phyloP scores from a whole-genome alignment of 2,329 filamentous ascomycete genomes.

The Alternaria brassicicola region DNA sequence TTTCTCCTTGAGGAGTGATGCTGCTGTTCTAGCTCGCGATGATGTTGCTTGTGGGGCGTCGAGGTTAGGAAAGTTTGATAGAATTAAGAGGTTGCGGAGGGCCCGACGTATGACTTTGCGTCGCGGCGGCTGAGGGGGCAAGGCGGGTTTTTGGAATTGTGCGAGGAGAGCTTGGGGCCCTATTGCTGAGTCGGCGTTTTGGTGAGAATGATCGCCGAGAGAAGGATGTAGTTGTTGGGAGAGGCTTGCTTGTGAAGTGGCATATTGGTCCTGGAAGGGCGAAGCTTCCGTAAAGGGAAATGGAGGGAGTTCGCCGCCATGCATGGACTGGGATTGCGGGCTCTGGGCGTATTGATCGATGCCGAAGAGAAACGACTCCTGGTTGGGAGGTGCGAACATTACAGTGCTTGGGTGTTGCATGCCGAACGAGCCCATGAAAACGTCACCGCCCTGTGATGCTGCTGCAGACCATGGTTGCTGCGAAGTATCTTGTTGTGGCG shows the following conservation, averaged over 20 bases:
- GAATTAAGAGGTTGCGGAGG: slow-evolving; percentile 63
- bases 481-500: slow-evolving; percentile 22
- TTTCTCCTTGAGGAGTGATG: slow-evolving; percentile 40
- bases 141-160: slow-evolving; percentile 29
- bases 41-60: slow-evolving; percentile 47
- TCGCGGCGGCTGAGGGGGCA: slow-evolving; percentile 30
- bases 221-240: slow-evolving; percentile 29
- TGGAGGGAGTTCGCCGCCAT: slow-evolving; percentile 26
- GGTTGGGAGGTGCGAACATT: slow-evolving; percentile 44
- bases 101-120: slow-evolving; percentile 56
- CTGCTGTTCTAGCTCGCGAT: slow-evolving; percentile 59
- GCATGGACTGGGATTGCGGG: slow-evolving; percentile 22
- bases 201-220: slow-evolving; percentile 39
- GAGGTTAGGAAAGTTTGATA: slow-evolving; percentile 53
- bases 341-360: slow-evolving; percentile 46
- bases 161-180: slow-evolving; percentile 29
- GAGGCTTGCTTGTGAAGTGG: slow-evolving; percentile 30
- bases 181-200: slow-evolving; percentile 17
- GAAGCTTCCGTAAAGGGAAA: slow-evolving; percentile 35
- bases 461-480: slow-evolving; percentile 29
- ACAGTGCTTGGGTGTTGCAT: slow-evolving; percentile 36
- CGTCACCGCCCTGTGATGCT: slow-evolving; percentile 33
- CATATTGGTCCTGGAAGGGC: slow-evolving; percentile 24
- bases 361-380: slow-evolving; percentile 46
- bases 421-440: slow-evolving; percentile 34